Conservation (phyloP, 352 stramenopile genomes). For the Phytopythium chamaehyphon region DNA sequence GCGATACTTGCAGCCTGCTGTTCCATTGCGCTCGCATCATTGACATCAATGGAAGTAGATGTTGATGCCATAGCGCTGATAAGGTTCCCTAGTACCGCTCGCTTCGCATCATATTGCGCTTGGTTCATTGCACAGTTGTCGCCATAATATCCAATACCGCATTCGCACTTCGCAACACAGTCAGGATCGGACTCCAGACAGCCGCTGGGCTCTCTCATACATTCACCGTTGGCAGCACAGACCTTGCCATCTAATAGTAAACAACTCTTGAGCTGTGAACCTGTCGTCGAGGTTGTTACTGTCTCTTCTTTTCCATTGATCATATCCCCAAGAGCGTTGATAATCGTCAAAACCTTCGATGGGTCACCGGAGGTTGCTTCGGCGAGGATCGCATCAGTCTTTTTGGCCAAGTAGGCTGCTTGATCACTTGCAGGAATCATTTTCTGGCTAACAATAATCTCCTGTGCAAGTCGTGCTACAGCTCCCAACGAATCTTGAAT, state of each 20-base stretch:
- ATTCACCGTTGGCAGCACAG: constrained; percentile 46
- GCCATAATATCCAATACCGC: constrained; percentile 41
- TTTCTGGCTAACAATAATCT: constrained; percentile 48
- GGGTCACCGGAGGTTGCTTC: constrained; percentile 51
- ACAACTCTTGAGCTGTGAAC: constrained; percentile 39
- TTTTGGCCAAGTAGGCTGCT: constrained; percentile 49
- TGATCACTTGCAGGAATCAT: constrained; percentile 36
- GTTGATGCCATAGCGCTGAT: constrained; percentile 57
- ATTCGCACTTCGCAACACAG: constrained; percentile 49
- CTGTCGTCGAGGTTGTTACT: constrained; percentile 16
- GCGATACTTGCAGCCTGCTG: constrained; percentile 59
- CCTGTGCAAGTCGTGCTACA: constrained; percentile 35
- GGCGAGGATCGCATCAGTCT: constrained; percentile 42
- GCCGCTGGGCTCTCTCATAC: constrained; percentile 29
- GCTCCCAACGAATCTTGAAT: constrained; percentile 52
- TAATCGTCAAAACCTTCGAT: constrained; percentile 53
- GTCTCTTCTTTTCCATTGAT: constrained; percentile 48
- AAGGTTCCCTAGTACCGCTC: constrained; percentile 38
- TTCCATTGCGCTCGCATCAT: constrained; percentile 47
- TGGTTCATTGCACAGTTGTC: constrained; percentile 58
- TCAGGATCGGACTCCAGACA: constrained; percentile 49
- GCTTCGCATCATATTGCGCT: constrained; percentile 47
- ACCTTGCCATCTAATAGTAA: constrained; percentile 30
- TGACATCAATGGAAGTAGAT: constrained; percentile 39
- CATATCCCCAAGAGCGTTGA: constrained; percentile 59